These are phyloP conservation scores for Eremothecium coryli DNA, from an alignment of 1,139 yeast species.

Conservation along the genomic window DNA sequence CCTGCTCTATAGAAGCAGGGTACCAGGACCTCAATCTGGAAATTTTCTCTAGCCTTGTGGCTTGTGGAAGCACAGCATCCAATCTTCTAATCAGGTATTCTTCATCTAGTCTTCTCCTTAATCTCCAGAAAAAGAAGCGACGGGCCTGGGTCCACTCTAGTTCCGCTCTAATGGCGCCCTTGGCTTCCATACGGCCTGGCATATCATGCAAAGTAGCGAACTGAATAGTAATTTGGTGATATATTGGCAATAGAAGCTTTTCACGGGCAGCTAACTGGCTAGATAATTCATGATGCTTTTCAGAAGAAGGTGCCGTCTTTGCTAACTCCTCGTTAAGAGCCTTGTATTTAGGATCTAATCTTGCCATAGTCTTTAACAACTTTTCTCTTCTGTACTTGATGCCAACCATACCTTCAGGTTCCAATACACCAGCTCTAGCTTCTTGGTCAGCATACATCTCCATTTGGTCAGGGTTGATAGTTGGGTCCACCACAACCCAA, in stretches of 20 bases:
- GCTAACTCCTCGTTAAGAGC: constrained; percentile 53
- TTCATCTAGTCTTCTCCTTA: constrained; percentile 91
- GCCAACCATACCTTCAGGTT: constrained; percentile 99
- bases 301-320: constrained; percentile 45
- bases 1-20: constrained; percentile 61
- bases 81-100: constrained; percentile 75
- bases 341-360: constrained; percentile 72
- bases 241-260: constrained; percentile 70
- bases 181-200: constrained; percentile 94
- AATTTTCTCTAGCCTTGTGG: constrained; percentile 69
- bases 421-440: constrained; percentile 96
- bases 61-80: constrained; percentile 50
- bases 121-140: constrained; percentile 97
- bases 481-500: constrained; percentile 99
- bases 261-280: constrained; percentile 71
- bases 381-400: constrained; percentile 93
- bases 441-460: constrained; percentile 98
- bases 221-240: constrained; percentile 86
- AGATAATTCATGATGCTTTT: constrained; percentile 57
- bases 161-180: constrained; percentile 81
- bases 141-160: constrained; percentile 82
- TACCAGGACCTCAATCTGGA: constrained; percentile 85
- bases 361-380: constrained; percentile 76
- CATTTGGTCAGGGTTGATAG: constrained; percentile 94
- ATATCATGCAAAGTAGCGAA: constrained; percentile 97